Evolutionary conservation across 768 basidiomycete species (phyloP).

Genomic region (Symmetrospora coprosmae): DNA sequence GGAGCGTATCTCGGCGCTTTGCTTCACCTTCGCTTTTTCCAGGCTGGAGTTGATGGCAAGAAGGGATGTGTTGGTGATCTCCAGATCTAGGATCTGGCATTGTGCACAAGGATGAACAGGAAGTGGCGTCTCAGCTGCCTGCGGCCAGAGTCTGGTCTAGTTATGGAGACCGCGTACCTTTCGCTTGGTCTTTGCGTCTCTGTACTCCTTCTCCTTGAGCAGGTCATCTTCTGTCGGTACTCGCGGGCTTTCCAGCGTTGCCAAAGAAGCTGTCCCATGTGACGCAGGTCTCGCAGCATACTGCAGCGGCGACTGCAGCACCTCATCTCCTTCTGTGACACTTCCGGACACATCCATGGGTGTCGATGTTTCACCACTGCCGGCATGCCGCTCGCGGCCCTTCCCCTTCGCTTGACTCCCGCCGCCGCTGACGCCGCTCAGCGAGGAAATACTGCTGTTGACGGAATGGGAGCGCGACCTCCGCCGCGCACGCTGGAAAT

Average conservation of each 20-base stretch:
- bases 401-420: too few species aligned
- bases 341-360: too few species aligned
- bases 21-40: slow-evolving; percentile 62
- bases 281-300: not conserved
- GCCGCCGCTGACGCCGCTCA: too few species aligned
- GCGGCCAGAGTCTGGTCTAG: not conserved
- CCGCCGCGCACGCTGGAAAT: slow-evolving; percentile 9
- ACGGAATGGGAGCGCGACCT: not conserved
- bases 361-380: too few species aligned
- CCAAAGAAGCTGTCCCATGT: slow-evolving; percentile 35
- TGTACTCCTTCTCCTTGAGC: slow-evolving; percentile 21
- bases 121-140: not conserved
- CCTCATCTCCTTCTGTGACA: too few species aligned
- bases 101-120: not conserved
- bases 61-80: slow-evolving; percentile 76
- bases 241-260: slow-evolving; percentile 43
- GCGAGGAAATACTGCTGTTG: too few species aligned
- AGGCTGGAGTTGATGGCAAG: slow-evolving; percentile 69
- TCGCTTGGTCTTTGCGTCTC: slow-evolving; percentile 26
- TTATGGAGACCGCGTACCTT: slow-evolving; percentile 21
- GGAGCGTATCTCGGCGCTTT: slow-evolving; percentile 72
- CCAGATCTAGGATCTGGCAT: slow-evolving; percentile 69
- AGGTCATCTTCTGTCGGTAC: not conserved
- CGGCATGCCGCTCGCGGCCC: too few species aligned
- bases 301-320: not conserved